Evolutionary conservation across 192 early-diverging fungal species (phyloP).

Genomic region (Haplosporangium gracile): DNA sequence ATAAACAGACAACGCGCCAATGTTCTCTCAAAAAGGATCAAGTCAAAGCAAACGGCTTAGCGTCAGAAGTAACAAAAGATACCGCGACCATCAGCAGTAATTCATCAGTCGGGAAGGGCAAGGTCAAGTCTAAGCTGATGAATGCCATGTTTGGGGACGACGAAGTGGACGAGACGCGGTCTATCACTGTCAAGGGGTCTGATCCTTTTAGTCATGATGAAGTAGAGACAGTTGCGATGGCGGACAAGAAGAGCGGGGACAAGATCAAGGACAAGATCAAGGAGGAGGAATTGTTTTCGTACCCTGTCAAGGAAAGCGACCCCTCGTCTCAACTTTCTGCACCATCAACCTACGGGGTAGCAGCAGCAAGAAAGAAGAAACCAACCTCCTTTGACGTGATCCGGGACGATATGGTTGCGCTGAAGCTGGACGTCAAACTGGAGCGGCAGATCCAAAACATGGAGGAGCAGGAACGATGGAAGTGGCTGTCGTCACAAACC

Average conservation of each 20-base stretch:
- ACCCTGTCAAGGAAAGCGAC: neutral
- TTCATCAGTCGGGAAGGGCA: neutral
- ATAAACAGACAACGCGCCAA: neutral
- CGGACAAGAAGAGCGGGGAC: neutral
- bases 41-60: neutral
- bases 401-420: slow-evolving; percentile 38
- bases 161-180: neutral
- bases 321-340: neutral
- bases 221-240: too few relatives aligned
- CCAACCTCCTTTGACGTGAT: slow-evolving; percentile 19
- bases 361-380: slow-evolving; percentile 16
- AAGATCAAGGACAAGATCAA: neutral
- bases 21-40: neutral
- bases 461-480: slow-evolving; percentile 28
- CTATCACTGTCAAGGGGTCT: neutral
- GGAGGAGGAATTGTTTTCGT: neutral
- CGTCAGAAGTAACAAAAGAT: neutral
- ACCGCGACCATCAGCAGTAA: neutral
- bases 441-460: slow-evolving; percentile 39
- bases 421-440: slow-evolving; percentile 36
- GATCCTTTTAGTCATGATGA: neutral
- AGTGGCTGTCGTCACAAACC: neutral
- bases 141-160: neutral
- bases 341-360: neutral
- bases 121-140: neutral